Conservation (phyloP, 768 basidiomycete species). For the Leucocoprinus leucothites region DNA sequence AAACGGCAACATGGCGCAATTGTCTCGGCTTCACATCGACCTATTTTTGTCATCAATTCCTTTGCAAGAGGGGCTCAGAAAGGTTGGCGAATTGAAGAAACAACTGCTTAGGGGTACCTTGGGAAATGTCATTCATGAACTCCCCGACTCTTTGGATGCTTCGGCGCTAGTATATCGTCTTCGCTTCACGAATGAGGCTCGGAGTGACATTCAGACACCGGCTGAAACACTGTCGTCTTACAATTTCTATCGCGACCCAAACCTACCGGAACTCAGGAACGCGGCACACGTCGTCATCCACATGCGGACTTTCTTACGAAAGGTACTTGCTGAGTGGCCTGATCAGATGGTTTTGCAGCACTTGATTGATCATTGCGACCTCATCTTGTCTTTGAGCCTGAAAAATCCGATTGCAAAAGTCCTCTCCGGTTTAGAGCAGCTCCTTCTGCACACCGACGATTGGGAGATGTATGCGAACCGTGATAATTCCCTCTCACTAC, state of each 20-base stretch:
- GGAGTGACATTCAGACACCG: not conserved
- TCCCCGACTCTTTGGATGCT: slow-evolving; percentile 45
- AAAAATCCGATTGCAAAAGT: slow-evolving; percentile 78
- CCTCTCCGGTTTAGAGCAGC: slow-evolving; percentile 78
- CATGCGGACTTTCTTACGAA: slow-evolving; percentile 50
- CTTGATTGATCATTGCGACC: slow-evolving; percentile 66
- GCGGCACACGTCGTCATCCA: slow-evolving; percentile 47
- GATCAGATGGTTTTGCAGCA: slow-evolving; percentile 97
- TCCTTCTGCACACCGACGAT: slow-evolving; percentile 85
- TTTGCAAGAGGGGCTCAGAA: not conserved
- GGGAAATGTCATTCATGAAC: slow-evolving; percentile 8
- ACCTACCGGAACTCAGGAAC: slow-evolving; percentile 67
- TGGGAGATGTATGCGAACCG: slow-evolving; percentile 97
- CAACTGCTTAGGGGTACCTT: not conserved
- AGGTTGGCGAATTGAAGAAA: not conserved
- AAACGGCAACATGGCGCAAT: slow-evolving; percentile 29
- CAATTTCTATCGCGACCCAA: slow-evolving; percentile 83
- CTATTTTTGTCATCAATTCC: slow-evolving; percentile 29
- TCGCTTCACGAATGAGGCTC: slow-evolving; percentile 4
- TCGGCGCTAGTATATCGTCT: slow-evolving; percentile 5
- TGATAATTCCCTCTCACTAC: slow-evolving; percentile 72
- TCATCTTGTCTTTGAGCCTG: slow-evolving; percentile 57
- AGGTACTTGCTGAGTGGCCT: slow-evolving; percentile 80
- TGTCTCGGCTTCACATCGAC: slow-evolving; percentile 47
- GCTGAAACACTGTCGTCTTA: slow-evolving; percentile 21